These are phyloP conservation scores for Pseudocercospora ulei DNA, from an alignment of 2,329 filamentous ascomycete genomes.

Conservation along the genomic window DNA sequence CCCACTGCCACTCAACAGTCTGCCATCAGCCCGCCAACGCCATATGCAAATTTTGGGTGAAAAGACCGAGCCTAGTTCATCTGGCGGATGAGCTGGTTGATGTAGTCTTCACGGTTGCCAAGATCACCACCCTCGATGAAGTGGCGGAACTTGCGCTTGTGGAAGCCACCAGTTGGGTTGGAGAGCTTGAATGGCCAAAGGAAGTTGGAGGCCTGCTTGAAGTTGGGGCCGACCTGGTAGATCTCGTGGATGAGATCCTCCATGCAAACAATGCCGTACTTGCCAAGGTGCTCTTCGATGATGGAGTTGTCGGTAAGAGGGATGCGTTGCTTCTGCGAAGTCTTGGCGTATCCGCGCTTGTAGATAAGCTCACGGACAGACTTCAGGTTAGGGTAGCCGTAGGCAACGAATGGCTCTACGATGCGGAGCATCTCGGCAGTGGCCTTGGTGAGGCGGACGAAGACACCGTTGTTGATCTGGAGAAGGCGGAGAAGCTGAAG, in stretches of 20 bases:
- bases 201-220: constrained; percentile 98
- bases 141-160: constrained; percentile 95
- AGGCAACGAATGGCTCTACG: constrained; percentile 97
- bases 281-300: constrained; percentile 91
- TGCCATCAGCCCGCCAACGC: constrained; percentile 11
- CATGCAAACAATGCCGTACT: constrained; percentile 98
- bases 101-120: constrained; percentile 96
- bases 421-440: constrained; percentile 95
- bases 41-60: constrained; percentile 8
- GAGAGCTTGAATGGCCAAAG: constrained; percentile 99
- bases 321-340: constrained; percentile 87
- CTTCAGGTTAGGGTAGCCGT: constrained; percentile 99
- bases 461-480: constrained; percentile 99
- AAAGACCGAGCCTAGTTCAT: constrained; percentile 66
- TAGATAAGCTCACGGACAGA: constrained; percentile 97
- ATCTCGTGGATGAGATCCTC: constrained; percentile 99
- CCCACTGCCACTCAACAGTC: constrained; percentile 8
- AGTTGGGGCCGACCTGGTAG: constrained; percentile 94
- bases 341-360: constrained; percentile 99
- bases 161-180: constrained; percentile 97
- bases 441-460: constrained; percentile 95
- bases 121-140: constrained; percentile 97
- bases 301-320: constrained; percentile 95
- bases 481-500: constrained; percentile 98
- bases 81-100: constrained; percentile 90